Evolutionary conservation across 73 alveolate genomes (phyloP).

Genomic region (Paramecium pentaurelia): DNA sequence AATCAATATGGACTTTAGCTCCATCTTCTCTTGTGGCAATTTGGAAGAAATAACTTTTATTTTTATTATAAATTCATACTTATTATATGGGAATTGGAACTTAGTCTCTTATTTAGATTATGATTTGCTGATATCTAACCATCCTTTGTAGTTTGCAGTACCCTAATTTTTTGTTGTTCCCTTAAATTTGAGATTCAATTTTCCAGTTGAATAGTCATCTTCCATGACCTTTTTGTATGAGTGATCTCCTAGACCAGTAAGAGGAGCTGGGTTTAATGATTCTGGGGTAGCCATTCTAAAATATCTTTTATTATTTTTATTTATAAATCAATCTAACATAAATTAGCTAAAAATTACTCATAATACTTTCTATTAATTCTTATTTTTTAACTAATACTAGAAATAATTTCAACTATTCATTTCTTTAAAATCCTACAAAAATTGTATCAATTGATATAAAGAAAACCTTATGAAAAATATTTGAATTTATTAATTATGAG

Average conservation of each 20-base stretch:
- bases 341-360: neutral
- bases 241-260: neutral
- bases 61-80: neutral
- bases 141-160: neutral
- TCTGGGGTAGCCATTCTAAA: neutral
- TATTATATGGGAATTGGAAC: neutral
- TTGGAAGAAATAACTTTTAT: neutral
- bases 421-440: no score
- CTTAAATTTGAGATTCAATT: neutral
- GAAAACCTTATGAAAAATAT: no score
- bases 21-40: neutral
- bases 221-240: neutral
- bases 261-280: constrained; percentile 8
- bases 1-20: neutral
- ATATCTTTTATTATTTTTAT: neutral
- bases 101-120: neutral
- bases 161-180: neutral
- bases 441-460: no score
- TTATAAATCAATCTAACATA: neutral
- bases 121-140: neutral
- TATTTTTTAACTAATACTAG: no score
- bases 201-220: constrained; percentile 28
- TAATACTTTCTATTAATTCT: no score
- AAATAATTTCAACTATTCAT: no score
- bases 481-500: no score